Evolutionary conservation across 2,329 filamentous ascomycete genomes (phyloP), one percentile per base, ranked within the genome.

Genomic region (Cladosporium sp.): DNA sequence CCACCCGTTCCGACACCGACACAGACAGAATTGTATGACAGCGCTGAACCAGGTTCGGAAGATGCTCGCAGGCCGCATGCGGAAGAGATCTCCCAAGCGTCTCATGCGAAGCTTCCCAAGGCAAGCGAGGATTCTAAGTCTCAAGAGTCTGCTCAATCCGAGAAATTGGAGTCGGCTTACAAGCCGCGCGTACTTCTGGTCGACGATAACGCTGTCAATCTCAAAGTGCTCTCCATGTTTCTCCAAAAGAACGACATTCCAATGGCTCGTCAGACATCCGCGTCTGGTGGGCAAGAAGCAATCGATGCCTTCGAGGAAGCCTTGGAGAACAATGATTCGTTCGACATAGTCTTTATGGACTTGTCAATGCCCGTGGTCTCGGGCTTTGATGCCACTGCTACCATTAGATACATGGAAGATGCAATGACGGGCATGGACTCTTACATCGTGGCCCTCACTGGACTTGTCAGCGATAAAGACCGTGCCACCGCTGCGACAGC

Each of bases 341-440:
- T 43, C 56, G 78, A 79, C 53, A 77, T 82, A 43, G 78, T 84
- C 3, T 76, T 84, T 18, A 83, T 84, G 80, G 81, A 71, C 28
- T 64, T 74, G 0, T 66, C 58, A 7, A 74, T 74, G 72, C 71
- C 71, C 0, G 53, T 69, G 5, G 68, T 73, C 67, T 64, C 70
- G 13, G 70, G 70, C 4, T 71, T 67, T 36, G 69, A 72, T 21
- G 68, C 69, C 7, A 67, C 70, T 43, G 36, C 36, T 18, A 6
- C 3, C 5, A 43, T 43, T 7, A 18, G 36, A 10, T 5, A 18
- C 36, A 43, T n/a, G 36, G 36, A 43, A 43, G 7, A n/a, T n/a
- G 18, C 36, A 1, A n/a, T 6, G 16, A n/a, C 18, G 10, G 36
- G 36, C 18, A 43, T n/a, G 18, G 18, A 18, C 10, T 18, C 54